Evolutionary conservation across 1,284 basidiomycete genomes (phyloP).

Genomic region (Neolentinus lepideus): DNA sequence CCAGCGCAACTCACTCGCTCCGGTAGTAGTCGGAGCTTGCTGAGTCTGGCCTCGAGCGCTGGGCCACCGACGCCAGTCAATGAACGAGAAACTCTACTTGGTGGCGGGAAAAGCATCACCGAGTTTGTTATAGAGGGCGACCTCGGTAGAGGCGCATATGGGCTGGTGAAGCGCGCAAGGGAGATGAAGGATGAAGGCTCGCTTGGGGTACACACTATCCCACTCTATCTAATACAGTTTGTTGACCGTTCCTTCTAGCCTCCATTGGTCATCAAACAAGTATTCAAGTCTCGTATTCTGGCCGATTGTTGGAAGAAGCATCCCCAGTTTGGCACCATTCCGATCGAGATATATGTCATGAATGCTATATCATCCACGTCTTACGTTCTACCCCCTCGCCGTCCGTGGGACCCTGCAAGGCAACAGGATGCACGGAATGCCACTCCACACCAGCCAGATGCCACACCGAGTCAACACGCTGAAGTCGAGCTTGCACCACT

Average conservation of each 20-base stretch:
- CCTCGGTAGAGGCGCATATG: slow-evolving; percentile 95
- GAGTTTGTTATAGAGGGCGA: slow-evolving; percentile 82
- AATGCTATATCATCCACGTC: slow-evolving; percentile 76
- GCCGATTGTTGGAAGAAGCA: slow-evolving; percentile 99
- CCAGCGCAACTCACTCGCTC: slow-evolving; percentile 57
- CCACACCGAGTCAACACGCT: not conserved
- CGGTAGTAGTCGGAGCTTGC: slow-evolving; percentile 50
- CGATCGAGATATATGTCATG: slow-evolving; percentile 99
- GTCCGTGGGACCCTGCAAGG: slow-evolving; percentile 78
- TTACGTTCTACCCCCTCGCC: slow-evolving; percentile 62
- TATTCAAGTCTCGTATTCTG: slow-evolving; percentile 96
- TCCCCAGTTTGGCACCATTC: slow-evolving; percentile 90
- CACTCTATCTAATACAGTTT: slow-evolving; percentile 2
- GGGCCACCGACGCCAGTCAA: slow-evolving; percentile 52
- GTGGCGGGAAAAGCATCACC: slow-evolving; percentile 61
- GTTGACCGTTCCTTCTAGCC: slow-evolving; percentile 32
- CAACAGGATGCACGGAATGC: slow-evolving; percentile 6
- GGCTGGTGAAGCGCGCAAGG: slow-evolving; percentile 86
- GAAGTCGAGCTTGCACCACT: not conserved
- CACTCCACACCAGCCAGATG: not conserved
- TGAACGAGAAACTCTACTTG: slow-evolving; percentile 35
- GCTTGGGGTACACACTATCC: slow-evolving; percentile 59
- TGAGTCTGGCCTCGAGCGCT: slow-evolving; percentile 52
- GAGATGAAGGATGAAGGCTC: slow-evolving; percentile 73
- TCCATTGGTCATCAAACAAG: slow-evolving; percentile 90